Conservation (phyloP, 2,329 filamentous ascomycete species). For the Akanthomyces uredinophilus region DNA sequence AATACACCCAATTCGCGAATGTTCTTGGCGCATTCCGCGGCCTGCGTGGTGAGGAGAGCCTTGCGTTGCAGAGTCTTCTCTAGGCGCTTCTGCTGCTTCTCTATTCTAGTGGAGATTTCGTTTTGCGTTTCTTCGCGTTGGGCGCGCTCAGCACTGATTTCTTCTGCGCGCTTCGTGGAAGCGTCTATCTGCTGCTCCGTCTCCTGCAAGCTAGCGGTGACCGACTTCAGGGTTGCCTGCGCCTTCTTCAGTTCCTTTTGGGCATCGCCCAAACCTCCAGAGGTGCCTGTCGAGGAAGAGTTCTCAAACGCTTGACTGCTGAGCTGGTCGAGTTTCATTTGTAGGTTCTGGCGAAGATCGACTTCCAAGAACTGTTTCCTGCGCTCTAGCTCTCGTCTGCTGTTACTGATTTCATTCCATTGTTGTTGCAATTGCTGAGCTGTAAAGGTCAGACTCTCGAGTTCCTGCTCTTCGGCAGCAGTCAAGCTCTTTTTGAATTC, state of each 20-base stretch:
- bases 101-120: slow-evolving; percentile 70
- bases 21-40: slow-evolving; percentile 76
- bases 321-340: slow-evolving; percentile 81
- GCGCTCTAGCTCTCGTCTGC: slow-evolving; percentile 71
- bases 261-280: slow-evolving; percentile 68
- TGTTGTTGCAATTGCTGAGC: slow-evolving; percentile 72
- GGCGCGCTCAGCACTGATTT: slow-evolving; percentile 50
- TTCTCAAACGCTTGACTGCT: slow-evolving; percentile 69
- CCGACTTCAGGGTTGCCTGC: slow-evolving; percentile 58
- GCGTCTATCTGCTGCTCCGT: slow-evolving; percentile 67
- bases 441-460: slow-evolving; percentile 64
- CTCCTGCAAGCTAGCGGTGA: slow-evolving; percentile 66
- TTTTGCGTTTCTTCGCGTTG: slow-evolving; percentile 68
- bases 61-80: slow-evolving; percentile 90
- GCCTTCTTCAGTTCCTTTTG: slow-evolving; percentile 77
- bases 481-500: slow-evolving; percentile 91
- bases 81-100: slow-evolving; percentile 81
- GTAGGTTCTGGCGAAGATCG: slow-evolving; percentile 83
- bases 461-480: slow-evolving; percentile 71
- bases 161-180: slow-evolving; percentile 44
- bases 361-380: slow-evolving; percentile 80
- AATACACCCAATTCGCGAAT: slow-evolving; percentile 91
- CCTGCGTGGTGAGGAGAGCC: slow-evolving; percentile 69
- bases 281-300: slow-evolving; percentile 46
- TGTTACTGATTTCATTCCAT: slow-evolving; percentile 68